Conservation (phyloP, 2,329 filamentous ascomycete genomes). For the Paecilomyces sp. region DNA sequence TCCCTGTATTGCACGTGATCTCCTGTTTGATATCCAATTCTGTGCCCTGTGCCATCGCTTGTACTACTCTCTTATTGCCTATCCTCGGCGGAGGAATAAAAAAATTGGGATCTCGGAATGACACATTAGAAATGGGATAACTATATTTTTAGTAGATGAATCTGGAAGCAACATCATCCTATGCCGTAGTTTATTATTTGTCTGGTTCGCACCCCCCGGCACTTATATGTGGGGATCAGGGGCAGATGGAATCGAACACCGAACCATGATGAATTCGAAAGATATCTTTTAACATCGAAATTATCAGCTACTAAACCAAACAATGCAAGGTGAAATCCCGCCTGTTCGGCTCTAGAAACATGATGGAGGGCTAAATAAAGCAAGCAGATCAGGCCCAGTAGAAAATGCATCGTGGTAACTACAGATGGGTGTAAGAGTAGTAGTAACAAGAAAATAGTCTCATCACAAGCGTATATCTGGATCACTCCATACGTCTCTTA, state of each 20-base stretch:
- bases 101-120: not conserved
- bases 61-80: not conserved
- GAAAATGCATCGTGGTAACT: not conserved
- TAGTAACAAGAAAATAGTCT: slow-evolving; percentile 20
- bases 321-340: not conserved
- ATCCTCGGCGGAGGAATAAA: not conserved
- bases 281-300: not conserved
- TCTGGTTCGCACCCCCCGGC: no score
- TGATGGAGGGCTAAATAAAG: not conserved
- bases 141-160: not conserved
- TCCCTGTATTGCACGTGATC: no score
- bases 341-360: not conserved
- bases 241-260: no score
- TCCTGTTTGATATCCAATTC: not conserved
- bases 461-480: slow-evolving; percentile 23
- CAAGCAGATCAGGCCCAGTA: not conserved
- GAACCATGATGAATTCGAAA: slow-evolving; percentile 1
- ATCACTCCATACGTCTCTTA: slow-evolving; percentile 24
- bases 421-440: not conserved
- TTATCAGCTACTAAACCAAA: not conserved
- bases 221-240: no score
- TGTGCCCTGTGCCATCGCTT: not conserved
- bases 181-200: no score
- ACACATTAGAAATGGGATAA: not conserved
- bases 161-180: not conserved